Evolutionary conservation across 2,329 filamentous ascomycete genomes (phyloP).

Genomic region (Beauveria sp.): DNA sequence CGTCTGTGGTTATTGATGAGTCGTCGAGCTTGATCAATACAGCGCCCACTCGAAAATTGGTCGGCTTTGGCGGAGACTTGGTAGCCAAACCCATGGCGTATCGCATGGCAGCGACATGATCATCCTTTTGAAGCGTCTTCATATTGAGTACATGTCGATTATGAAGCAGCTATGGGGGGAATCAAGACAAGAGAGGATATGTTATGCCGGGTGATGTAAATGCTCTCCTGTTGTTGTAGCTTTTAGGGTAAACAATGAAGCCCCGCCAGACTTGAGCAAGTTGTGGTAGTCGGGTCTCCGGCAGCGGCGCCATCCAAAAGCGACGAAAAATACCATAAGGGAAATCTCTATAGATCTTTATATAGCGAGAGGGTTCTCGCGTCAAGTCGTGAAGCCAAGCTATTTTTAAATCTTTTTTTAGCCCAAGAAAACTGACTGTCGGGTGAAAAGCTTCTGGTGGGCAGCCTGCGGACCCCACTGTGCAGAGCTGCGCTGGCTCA

Average conservation of each 20-base stretch:
- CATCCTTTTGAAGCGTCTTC: conserved; percentile 19
- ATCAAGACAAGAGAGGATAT: no score
- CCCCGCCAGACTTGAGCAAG: background rate
- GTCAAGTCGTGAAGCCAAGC: no score
- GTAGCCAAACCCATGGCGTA: conserved; percentile 69
- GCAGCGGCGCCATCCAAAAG: background rate
- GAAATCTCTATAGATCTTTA: no score
- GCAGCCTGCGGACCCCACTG: background rate
- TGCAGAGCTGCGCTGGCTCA: background rate
- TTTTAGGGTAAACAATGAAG: background rate
- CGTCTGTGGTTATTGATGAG: conserved; percentile 62
- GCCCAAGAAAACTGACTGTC: background rate
- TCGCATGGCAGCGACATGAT: conserved; percentile 51
- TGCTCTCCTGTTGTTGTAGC: background rate
- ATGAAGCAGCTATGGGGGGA: background rate
- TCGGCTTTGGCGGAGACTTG: conserved; percentile 75
- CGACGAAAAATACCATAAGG: background rate
- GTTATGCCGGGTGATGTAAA: background rate
- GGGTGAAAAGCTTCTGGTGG: background rate
- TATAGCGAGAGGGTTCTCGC: no score
- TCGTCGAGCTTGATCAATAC: conserved; percentile 58
- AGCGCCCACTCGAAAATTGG: conserved; percentile 93
- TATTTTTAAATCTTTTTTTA: background rate
- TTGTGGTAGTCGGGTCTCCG: background rate
- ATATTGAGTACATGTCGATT: background rate